Conservation (phyloP, 306 rosid species). For the Sicyos baderoa region DNA sequence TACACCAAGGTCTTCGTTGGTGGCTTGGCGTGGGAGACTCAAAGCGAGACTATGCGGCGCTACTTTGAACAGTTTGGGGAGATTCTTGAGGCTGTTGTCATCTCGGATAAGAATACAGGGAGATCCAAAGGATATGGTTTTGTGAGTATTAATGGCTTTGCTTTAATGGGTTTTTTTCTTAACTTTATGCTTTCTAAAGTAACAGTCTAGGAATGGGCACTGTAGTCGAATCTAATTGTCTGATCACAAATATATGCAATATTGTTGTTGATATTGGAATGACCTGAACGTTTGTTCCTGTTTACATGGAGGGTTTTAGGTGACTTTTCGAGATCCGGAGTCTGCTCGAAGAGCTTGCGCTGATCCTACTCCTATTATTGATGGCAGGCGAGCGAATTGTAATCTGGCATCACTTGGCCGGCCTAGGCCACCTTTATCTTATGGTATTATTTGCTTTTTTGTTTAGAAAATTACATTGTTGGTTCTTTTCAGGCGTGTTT, state of each 20-base stretch:
- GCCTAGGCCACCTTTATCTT: constrained; percentile 54
- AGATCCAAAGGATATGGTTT: constrained; percentile 99
- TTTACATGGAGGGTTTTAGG: constrained; percentile 92
- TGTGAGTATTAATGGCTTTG: constrained; percentile 53
- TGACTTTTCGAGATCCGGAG: constrained; percentile 92
- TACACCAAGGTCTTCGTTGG: constrained; percentile 93
- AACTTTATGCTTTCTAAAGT: constrained; percentile 10
- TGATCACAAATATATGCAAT: neutral
- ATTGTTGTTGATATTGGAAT: constrained; percentile 27
- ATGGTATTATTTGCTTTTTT: constrained; percentile 36
- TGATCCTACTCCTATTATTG: constrained; percentile 80
- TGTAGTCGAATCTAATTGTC: neutral
- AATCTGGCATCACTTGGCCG: constrained; percentile 90
- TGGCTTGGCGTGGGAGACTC: constrained; percentile 96
- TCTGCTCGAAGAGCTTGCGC: constrained; percentile 90
- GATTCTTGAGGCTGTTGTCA: constrained; percentile 92
- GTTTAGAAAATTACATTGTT: neutral
- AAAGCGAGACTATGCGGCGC: constrained; percentile 79
- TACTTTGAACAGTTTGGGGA: constrained; percentile 77
- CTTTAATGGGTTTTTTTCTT: constrained; percentile 8
- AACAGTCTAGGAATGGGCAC: neutral
- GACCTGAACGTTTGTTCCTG: constrained; percentile 55
- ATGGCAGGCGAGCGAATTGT: constrained; percentile 94
- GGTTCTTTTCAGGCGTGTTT: neutral
- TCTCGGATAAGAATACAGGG: constrained; percentile 80